Conservation (phyloP, 2,329 filamentous ascomycete species). For the Aspergillus neoniger region DNA sequence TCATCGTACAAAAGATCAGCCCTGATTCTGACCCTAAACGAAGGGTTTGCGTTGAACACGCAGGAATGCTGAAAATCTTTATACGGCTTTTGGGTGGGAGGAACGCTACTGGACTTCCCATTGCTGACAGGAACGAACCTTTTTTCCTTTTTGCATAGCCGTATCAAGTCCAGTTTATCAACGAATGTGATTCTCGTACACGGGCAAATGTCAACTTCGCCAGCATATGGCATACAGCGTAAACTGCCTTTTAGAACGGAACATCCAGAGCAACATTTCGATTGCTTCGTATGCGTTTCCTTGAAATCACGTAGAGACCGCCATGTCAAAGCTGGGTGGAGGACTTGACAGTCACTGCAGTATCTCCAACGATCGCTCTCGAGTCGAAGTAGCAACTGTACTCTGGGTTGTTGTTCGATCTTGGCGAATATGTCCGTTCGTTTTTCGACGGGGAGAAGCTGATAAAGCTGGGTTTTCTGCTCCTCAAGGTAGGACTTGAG, state of each 20-base stretch:
- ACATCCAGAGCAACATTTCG: neutral
- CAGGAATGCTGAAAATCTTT: neutral
- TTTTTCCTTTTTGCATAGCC: neutral
- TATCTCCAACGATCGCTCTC: neutral
- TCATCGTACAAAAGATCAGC: neutral
- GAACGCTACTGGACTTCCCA: neutral
- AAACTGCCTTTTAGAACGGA: neutral
- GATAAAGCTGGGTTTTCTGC: neutral
- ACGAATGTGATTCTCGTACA: neutral
- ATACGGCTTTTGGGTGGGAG: neutral
- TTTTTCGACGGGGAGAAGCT: neutral
- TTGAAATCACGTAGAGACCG: neutral
- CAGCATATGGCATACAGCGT: neutral
- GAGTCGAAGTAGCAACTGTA: neutral
- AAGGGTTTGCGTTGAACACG: neutral
- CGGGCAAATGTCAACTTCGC: neutral
- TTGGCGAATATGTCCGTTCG: neutral
- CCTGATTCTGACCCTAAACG: neutral
- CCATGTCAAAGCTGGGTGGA: neutral
- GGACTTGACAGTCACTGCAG: neutral
- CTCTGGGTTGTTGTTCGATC: neutral
- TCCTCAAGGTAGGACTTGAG: neutral
- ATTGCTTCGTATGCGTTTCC: neutral
- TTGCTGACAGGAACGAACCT: neutral
- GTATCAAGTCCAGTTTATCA: neutral